Base-by-base conservation (phyloP, 768 basidiomycete genomes). In the Hortiboletus flavorubellus region DNA sequence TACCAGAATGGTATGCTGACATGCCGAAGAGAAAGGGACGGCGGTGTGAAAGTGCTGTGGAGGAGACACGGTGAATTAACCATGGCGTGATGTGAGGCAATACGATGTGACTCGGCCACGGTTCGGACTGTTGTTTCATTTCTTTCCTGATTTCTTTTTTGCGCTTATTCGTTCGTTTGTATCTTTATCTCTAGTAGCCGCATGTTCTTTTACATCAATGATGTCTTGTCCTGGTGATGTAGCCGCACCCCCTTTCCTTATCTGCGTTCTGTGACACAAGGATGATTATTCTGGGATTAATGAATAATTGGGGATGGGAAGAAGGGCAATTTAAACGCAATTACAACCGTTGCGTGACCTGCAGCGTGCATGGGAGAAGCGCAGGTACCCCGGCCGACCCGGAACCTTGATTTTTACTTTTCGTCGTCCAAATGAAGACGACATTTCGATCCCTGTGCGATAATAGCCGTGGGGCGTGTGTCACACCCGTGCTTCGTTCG, bases 1-100 rank as follows among this genome's bases (percentile, higher is more conserved):
- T 91, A 26, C 89, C 89, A 11, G 85, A 83, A 59, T 91, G 89
- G 89, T 91, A 91, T 63, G 83, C 80, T 60, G 78, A 79, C 41
- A 82, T 80, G 67, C 86, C 86, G 61, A 88, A 78, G 79, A 81
- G 75, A 71, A 70, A 68, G 64, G 68, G 2, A 47, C 57, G 55
- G 52, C 39, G 51, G 51, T 58, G 55, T 55, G 62, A 64, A 11
- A 43, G n/a, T 39, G 60, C 50, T 54, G 45, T 29, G 45, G 49
- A n/a, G 16, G 18, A 47, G 18, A 15, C 46, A 39, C 58, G 50
- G 59, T 43, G 50, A 49, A 55, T 55, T 29, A 11, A 10, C 14
- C 18, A 14, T 54, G 59, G 55, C 47, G 12, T 63, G 64, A 65
- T 66, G 49, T 44, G 33, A 51, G 55, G 51, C 51, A 51, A 46